Percentiles rank a stretch among this genome's conserved stretches.
Evolutionary conservation across 139 green algal genomes (phyloP).

Genomic region (Chlamydomonas incerta): DNA sequence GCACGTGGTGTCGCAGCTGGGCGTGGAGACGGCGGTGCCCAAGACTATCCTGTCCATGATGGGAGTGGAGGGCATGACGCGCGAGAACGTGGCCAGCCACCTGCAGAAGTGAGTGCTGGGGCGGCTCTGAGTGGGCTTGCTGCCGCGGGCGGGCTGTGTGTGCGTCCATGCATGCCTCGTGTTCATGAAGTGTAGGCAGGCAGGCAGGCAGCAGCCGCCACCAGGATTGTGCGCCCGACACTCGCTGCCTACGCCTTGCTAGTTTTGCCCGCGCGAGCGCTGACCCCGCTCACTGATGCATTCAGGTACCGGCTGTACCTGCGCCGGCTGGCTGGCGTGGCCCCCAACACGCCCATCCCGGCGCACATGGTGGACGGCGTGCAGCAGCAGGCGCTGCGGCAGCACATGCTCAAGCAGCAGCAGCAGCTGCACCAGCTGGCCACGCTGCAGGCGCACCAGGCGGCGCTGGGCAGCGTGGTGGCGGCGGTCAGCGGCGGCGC

Average conservation of each 20-base stretch:
- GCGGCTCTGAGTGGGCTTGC: no score
- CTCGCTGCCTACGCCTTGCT: no score
- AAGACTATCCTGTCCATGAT: slow-evolving; percentile 96
- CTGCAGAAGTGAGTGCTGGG: slow-evolving; percentile 82
- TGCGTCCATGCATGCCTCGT: no score
- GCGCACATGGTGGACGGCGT: slow-evolving; percentile 12
- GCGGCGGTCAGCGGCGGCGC: not conserved
- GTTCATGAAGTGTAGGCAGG: no score
- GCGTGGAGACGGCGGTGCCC: slow-evolving; percentile 85
- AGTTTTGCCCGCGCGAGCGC: no score
- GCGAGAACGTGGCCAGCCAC: slow-evolving; percentile 95
- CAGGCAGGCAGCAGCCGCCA: no score
- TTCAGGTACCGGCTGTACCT: slow-evolving; percentile 77
- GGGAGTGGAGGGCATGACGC: slow-evolving; percentile 92
- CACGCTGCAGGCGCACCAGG: slow-evolving; percentile 5
- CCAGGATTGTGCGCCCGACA: no score
- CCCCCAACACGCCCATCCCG: slow-evolving; percentile 21
- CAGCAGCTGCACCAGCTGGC: slow-evolving; percentile 18
- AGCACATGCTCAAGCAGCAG: slow-evolving; percentile 28
- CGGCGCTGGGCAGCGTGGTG: not conserved
- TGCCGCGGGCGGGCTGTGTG: no score
- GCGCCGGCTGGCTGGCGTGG: slow-evolving; percentile 25
- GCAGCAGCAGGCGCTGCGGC: slow-evolving; percentile 23
- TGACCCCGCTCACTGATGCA: no score
- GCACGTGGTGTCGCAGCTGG: slow-evolving; percentile 81